Percentiles rank a stretch among this genome's conserved stretches.
Evolutionary conservation across 345 rosid species (phyloP).

Genomic region (Clarkia xantiana): DNA sequence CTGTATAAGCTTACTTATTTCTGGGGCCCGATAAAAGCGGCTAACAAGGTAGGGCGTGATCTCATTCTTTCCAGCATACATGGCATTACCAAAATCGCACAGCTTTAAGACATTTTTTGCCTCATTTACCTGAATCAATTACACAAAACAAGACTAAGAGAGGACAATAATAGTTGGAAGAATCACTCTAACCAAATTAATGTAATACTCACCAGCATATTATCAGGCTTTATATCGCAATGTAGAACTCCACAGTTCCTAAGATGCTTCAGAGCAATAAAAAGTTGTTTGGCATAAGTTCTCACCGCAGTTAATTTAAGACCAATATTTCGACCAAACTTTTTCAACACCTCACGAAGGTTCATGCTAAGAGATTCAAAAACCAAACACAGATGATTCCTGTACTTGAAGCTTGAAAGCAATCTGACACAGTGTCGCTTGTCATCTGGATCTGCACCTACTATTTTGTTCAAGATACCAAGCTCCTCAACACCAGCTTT

Average conservation of each 20-base stretch:
- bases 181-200: conserved; percentile 3
- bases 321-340: conserved; percentile 99
- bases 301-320: conserved; percentile 90
- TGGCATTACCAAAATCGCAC: conserved; percentile 98
- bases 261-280: conserved; percentile 89
- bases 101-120: conserved; percentile 95
- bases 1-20: conserved; percentile 62
- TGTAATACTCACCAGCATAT: conserved; percentile 65
- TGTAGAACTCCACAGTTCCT: conserved; percentile 94
- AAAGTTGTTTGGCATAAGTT: conserved; percentile 86
- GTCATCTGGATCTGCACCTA: conserved; percentile 83
- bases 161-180: background rate
- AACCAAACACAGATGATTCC: conserved; percentile 97
- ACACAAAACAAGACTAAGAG: conserved; percentile 2
- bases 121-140: conserved; percentile 62
- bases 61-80: conserved; percentile 98
- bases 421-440: conserved; percentile 90
- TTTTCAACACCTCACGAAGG: conserved; percentile 97
- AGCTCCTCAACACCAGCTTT: conserved; percentile 91
- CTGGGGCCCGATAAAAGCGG: conserved; percentile 99
- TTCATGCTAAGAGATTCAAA: conserved; percentile 98
- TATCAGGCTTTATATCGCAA: conserved; percentile 98
- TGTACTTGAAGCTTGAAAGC: conserved; percentile 81
- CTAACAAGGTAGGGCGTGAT: conserved; percentile 97
- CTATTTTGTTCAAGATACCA: conserved; percentile 79